Percentiles rank a stretch among this genome's conserved stretches.
These are phyloP conservation scores for Thelonectria blattea DNA, from an alignment of 2,329 filamentous ascomycete species.

Conservation along the genomic window DNA sequence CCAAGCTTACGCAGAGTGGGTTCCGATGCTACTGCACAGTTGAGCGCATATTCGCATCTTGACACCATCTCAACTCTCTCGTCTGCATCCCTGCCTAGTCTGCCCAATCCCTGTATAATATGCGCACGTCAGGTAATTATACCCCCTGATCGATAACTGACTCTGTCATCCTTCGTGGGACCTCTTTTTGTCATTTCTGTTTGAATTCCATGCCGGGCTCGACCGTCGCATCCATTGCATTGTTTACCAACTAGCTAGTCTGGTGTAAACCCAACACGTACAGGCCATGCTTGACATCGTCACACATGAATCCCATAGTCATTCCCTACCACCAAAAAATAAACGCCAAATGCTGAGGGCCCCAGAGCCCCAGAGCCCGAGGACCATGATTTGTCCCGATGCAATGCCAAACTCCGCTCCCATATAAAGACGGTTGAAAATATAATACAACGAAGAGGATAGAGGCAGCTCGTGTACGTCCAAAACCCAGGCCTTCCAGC, in stretches of 20 bases:
- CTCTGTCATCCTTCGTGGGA: background rate
- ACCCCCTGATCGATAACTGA: background rate
- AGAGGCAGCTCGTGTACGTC: conserved; percentile 16
- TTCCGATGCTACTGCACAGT: conserved; percentile 1
- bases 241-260: conserved; percentile 10
- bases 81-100: background rate
- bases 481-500: conserved; percentile 16
- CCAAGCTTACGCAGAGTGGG: background rate
- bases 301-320: conserved; percentile 17
- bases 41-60: conserved; percentile 8
- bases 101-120: conserved; percentile 5
- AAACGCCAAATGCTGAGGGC: conserved; percentile 6
- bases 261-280: background rate
- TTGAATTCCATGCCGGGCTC: conserved; percentile 6
- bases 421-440: conserved; percentile 24
- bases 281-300: conserved; percentile 21
- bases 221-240: conserved; percentile 7
- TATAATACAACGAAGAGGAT: conserved; percentile 28
- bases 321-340: background rate
- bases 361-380: background rate
- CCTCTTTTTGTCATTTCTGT: background rate
- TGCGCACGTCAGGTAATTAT: background rate
- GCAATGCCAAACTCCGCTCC: conserved; percentile 24
- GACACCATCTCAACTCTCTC: background rate
- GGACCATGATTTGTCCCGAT: background rate